Evolutionary conservation across 305 asterid species (phyloP).

Genomic region (Fraxinus greggii): DNA sequence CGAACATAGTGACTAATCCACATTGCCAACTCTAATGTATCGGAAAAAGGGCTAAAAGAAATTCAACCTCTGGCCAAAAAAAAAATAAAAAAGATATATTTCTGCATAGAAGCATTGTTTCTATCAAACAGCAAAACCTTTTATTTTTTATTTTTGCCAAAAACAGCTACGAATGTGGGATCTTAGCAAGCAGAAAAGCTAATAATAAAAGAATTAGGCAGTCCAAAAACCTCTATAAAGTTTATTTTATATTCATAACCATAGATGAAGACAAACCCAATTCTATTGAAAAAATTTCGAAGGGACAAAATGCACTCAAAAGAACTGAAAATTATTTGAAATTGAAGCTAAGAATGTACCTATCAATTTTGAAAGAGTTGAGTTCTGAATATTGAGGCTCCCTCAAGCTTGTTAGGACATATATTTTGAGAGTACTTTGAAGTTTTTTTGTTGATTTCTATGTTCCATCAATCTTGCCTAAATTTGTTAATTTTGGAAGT

Average conservation of each 20-base stretch:
- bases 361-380: background rate
- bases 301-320: background rate
- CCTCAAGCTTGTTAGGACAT: constrained; percentile 13
- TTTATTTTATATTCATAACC: background rate
- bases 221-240: background rate
- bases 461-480: constrained; percentile 5
- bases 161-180: background rate
- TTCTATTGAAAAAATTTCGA: background rate
- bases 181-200: background rate
- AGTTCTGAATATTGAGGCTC: background rate
- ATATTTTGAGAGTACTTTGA: background rate
- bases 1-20: background rate
- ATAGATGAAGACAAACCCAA: background rate
- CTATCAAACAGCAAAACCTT: background rate
- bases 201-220: background rate
- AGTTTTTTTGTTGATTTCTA: constrained; percentile 24
- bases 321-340: background rate
- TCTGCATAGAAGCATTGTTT: background rate
- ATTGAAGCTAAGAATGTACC: background rate
- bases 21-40: background rate
- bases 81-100: background rate
- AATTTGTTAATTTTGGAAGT: constrained; percentile 7
- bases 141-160: background rate
- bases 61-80: background rate
- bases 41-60: background rate